These are phyloP conservation scores for Microbotryum lychnidis-dioicae DNA, from an alignment of 1,284 basidiomycete species.

Conservation along the genomic window DNA sequence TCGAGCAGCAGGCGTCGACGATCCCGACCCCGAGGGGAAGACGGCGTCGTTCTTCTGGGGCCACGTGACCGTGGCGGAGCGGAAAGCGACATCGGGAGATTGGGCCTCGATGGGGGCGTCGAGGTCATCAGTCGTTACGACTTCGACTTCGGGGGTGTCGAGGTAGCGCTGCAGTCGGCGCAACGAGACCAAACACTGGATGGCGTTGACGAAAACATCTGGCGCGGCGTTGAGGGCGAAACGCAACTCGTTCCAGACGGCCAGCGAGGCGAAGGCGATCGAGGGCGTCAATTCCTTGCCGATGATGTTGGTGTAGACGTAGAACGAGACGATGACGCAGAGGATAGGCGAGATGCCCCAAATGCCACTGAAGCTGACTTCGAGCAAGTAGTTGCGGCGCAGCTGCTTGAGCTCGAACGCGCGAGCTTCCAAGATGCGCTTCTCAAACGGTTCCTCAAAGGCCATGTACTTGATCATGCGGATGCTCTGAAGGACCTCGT, in stretches of 20 bases:
- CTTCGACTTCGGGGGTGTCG: slow-evolving; percentile 20
- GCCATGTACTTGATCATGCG: slow-evolving; percentile 69
- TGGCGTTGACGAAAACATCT: slow-evolving; percentile 17
- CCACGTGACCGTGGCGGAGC: slow-evolving; percentile 82
- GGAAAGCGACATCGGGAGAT: slow-evolving; percentile 53
- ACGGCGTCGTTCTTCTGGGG: slow-evolving; percentile 48
- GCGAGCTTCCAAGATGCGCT: slow-evolving; percentile 52
- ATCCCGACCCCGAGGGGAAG: slow-evolving; percentile 52
- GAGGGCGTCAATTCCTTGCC: slow-evolving; percentile 66
- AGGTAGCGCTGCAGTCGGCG: slow-evolving; percentile 64
- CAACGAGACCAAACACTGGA: slow-evolving; percentile 70
- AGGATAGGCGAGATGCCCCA: slow-evolving; percentile 50
- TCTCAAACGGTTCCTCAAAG: slow-evolving; percentile 72
- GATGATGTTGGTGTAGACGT: slow-evolving; percentile 45
- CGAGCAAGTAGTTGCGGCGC: slow-evolving; percentile 73
- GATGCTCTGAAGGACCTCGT: slow-evolving; percentile 81
- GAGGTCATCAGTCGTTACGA: slow-evolving; percentile 42
- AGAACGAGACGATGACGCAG: slow-evolving; percentile 40
- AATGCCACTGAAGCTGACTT: slow-evolving; percentile 70
- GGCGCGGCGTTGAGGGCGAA: slow-evolving; percentile 59
- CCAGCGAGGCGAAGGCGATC: slow-evolving; percentile 66
- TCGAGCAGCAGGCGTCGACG: slow-evolving; percentile 58
- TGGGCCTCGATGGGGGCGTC: slow-evolving; percentile 47
- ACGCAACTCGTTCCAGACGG: slow-evolving; percentile 79
- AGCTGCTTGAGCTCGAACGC: slow-evolving; percentile 21